A percentile compares a stretch with the other conserved stretches of the same genome.
These are phyloP conservation scores for Diaporthe helianthi DNA, from an alignment of 2,329 filamentous ascomycete genomes.

Conservation along the genomic window DNA sequence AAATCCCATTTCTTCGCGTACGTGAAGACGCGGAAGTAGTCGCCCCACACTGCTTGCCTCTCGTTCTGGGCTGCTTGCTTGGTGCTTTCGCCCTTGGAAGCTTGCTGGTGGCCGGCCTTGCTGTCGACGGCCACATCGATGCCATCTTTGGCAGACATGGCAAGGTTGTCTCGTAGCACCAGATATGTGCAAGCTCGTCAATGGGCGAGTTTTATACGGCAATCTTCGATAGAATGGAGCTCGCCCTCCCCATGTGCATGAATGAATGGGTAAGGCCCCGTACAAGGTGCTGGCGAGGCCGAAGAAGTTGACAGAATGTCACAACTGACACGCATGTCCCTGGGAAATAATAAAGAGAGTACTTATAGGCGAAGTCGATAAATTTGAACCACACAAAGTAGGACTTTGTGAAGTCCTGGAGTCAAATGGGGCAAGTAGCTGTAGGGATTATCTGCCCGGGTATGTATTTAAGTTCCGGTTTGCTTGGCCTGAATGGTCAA, in stretches of 20 bases:
- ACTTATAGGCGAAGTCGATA: not conserved
- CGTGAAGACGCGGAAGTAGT: slow-evolving; percentile 49
- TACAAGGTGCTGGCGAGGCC: not conserved
- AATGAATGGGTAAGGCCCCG: not conserved
- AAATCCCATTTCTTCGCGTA: slow-evolving; percentile 63
- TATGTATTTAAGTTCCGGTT: too few relatives aligned
- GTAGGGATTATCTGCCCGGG: slow-evolving; percentile 5
- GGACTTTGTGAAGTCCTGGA: not conserved
- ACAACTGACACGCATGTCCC: not conserved
- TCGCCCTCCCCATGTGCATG: too few relatives aligned
- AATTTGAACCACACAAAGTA: not conserved
- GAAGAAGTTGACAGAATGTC: not conserved
- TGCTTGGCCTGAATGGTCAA: not conserved
- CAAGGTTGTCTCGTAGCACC: not conserved
- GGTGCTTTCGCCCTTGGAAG: not conserved
- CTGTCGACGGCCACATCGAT: slow-evolving; percentile 1
- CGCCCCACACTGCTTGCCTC: slow-evolving; percentile 31
- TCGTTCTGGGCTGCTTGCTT: slow-evolving; percentile 2
- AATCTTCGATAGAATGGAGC: not conserved
- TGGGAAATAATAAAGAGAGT: not conserved
- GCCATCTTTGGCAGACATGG: slow-evolving; percentile 3
- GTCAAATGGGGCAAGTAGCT: not conserved
- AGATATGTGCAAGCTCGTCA: not conserved
- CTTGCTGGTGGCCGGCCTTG: not conserved
- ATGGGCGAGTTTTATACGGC: too few relatives aligned